Conservation (phyloP, 345 rosid species). For the Streptanthus diversifolius region DNA sequence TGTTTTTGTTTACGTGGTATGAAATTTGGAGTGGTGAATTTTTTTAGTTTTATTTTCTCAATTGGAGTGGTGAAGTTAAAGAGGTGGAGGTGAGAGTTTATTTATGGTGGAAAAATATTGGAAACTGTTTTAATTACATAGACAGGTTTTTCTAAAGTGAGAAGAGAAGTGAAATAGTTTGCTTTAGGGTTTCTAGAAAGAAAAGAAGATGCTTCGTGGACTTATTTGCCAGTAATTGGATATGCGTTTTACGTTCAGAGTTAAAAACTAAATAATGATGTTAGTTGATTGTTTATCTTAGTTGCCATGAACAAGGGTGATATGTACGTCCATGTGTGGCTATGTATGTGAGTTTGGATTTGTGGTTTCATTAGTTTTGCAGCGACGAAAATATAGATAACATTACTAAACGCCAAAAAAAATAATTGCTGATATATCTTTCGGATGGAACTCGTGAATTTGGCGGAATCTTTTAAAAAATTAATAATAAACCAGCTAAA, state of each 20-base stretch:
- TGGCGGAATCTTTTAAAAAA: too few species aligned
- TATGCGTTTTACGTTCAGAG: conserved; percentile 12
- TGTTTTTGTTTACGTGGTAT: neutral
- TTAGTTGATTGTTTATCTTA: neutral
- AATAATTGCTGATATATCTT: neutral
- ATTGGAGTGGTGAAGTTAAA: conserved; percentile 18
- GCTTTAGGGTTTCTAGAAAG: conserved; percentile 34
- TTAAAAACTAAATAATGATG: neutral
- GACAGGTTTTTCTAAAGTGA: conserved; percentile 24
- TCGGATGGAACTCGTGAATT: neutral
- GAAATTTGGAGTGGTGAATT: conserved; percentile 23
- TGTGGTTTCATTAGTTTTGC: neutral
- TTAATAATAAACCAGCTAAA: too few species aligned
- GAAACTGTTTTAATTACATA: conserved; percentile 23
- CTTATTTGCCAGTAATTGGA: conserved; percentile 26
- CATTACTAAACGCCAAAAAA: neutral
- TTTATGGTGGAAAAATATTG: conserved; percentile 27
- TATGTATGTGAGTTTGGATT: neutral
- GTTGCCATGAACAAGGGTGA: neutral
- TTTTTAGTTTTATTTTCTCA: neutral
- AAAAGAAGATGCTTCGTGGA: conserved; percentile 32
- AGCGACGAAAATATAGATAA: neutral
- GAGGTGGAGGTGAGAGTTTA: conserved; percentile 22
- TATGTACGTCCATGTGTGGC: neutral
- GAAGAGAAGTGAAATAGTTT: neutral